Evolutionary conservation across 1,284 basidiomycete species (phyloP).

Genomic region (Cutaneotrichosporon sp.): DNA sequence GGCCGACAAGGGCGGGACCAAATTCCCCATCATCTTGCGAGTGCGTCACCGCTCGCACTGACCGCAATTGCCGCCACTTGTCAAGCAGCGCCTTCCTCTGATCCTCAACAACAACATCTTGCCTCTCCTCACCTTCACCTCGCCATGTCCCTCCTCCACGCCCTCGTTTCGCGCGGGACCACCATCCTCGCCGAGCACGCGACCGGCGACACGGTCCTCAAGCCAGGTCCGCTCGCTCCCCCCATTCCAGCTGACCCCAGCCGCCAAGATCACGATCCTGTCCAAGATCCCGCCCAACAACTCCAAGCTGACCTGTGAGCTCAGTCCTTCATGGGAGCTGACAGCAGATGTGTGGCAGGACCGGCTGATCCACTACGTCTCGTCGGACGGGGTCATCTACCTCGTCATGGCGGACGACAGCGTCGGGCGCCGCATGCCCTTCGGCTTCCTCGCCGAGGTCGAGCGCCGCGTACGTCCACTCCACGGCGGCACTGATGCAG

Average conservation of each 20-base stretch:
- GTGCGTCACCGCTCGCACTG: neutral
- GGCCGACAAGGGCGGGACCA: neutral
- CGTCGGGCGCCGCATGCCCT: slow-evolving; percentile 87
- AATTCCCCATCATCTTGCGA: too few relatives aligned
- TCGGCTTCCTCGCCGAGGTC: slow-evolving; percentile 85
- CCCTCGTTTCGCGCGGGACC: slow-evolving; percentile 77
- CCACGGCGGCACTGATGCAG: slow-evolving; percentile 37
- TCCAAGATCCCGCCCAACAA: slow-evolving; percentile 63
- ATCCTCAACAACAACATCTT: neutral
- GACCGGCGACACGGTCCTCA: slow-evolving; percentile 75
- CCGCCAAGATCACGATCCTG: slow-evolving; percentile 87
- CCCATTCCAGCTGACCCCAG: slow-evolving; percentile 18
- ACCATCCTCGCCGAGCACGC: slow-evolving; percentile 82
- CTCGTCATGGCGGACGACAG: slow-evolving; percentile 92
- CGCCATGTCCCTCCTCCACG: slow-evolving; percentile 65
- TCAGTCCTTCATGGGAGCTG: neutral
- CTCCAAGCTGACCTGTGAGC: slow-evolving; percentile 25
- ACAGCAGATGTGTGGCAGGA: slow-evolving; percentile 80
- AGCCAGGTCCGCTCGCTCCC: slow-evolving; percentile 64
- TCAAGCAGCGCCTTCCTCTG: neutral
- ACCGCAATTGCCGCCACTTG: neutral
- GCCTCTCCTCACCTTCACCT: neutral
- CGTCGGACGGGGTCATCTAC: slow-evolving; percentile 80
- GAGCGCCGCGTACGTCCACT: slow-evolving; percentile 64
- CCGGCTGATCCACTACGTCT: slow-evolving; percentile 94